These are phyloP conservation scores for Lithospermum erythrorhizon DNA, from an alignment of 257 asterid species.

Conservation along the genomic window DNA sequence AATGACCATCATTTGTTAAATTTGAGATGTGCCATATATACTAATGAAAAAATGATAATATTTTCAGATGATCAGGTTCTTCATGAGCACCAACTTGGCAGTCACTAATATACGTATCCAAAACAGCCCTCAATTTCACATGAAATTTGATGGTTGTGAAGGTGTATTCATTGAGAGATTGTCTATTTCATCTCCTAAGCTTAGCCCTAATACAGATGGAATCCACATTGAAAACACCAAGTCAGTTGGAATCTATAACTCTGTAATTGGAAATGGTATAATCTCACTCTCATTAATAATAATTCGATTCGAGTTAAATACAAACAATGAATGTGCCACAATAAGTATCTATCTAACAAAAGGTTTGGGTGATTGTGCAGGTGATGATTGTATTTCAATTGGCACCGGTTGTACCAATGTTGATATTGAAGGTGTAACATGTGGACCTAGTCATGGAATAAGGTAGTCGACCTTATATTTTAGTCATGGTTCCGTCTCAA, in stretches of 20 bases:
- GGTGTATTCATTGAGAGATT: constrained; percentile 52
- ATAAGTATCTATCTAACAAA: too few relatives aligned
- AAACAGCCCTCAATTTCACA: constrained; percentile 86
- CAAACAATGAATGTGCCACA: neutral
- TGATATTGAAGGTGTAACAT: constrained; percentile 65
- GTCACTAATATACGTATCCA: constrained; percentile 54
- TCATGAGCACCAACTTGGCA: constrained; percentile 81
- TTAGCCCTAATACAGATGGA: constrained; percentile 94
- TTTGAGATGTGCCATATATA: neutral
- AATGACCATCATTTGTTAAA: neutral
- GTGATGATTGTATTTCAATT: constrained; percentile 92
- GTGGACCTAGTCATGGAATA: constrained; percentile 99
- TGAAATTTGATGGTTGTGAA: constrained; percentile 82
- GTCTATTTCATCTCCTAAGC: constrained; percentile 75
- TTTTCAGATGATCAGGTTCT: constrained; percentile 67
- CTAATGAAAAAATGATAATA: neutral
- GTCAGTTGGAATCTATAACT: constrained; percentile 71
- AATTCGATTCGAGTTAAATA: neutral
- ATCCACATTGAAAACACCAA: constrained; percentile 76
- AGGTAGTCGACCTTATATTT: constrained; percentile 29
- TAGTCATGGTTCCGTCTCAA: too few relatives aligned
- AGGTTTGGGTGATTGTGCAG: constrained; percentile 19
- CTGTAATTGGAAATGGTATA: constrained; percentile 62
- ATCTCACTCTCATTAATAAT: neutral
- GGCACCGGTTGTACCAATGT: constrained; percentile 88